These are phyloP conservation scores for Bruguiera hainesii DNA, from an alignment of 441 rosid species.

Conservation along the genomic window DNA sequence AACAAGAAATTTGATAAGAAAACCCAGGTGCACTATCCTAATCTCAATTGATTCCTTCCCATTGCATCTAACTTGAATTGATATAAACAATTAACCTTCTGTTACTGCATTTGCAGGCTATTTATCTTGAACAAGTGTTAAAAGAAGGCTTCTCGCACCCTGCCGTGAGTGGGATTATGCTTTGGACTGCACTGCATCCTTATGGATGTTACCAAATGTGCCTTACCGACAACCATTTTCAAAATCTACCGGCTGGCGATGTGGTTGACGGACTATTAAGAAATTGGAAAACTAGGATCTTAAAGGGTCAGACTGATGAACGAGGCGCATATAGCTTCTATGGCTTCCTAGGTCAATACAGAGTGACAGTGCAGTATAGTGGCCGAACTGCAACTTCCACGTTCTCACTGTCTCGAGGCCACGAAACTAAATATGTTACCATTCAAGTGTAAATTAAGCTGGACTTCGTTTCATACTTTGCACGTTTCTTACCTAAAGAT, in stretches of 20 bases:
- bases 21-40: conserved; percentile 41
- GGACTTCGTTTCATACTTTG: too few relatives aligned
- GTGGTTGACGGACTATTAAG: conserved; percentile 51
- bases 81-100: not conserved
- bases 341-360: conserved; percentile 74
- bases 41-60: not conserved
- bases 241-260: conserved; percentile 70
- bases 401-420: conserved; percentile 39
- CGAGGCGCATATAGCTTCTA: conserved; percentile 57
- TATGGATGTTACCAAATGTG: conserved; percentile 81
- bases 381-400: conserved; percentile 39
- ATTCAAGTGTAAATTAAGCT: conserved; percentile 33
- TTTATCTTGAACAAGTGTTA: conserved; percentile 61
- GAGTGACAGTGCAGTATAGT: conserved; percentile 25
- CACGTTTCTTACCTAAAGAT: too few relatives aligned
- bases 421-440: conserved; percentile 59
- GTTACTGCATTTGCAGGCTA: conserved; percentile 37
- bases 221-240: conserved; percentile 48
- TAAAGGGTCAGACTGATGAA: conserved; percentile 39
- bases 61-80: too few relatives aligned
- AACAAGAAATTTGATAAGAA: conserved; percentile 36
- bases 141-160: conserved; percentile 91
- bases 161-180: conserved; percentile 64
- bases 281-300: conserved; percentile 53
- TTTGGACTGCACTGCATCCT: conserved; percentile 77